A percentile compares a stretch with the other conserved stretches of the same genome.
Conservation (phyloP, 805 yeast species). For the Hanseniaspora pseudoguilliermondii region DNA sequence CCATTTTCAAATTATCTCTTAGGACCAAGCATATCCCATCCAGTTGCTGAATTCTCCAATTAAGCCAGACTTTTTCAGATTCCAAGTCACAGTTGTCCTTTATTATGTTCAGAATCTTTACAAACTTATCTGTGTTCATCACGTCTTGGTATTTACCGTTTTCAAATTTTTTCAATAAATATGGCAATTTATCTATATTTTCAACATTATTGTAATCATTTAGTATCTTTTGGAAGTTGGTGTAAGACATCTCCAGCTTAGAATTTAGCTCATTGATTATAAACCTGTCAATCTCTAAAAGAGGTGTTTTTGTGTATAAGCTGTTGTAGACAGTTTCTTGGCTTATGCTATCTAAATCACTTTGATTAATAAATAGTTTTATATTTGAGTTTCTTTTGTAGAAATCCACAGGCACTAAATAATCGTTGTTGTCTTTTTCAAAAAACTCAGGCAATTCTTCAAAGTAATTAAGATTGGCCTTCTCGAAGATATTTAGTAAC, state of each 20-base stretch:
- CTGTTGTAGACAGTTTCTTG: background rate
- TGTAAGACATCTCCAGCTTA: background rate
- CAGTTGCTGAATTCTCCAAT: constrained; percentile 45
- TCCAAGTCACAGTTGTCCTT: constrained; percentile 41
- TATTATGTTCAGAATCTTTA: constrained; percentile 21
- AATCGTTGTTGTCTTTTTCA: background rate
- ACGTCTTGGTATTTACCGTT: background rate
- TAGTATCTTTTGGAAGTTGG: constrained; percentile 1
- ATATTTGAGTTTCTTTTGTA: background rate
- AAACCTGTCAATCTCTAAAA: constrained; percentile 9
- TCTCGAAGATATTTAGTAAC: background rate
- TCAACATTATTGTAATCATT: constrained; percentile 2
- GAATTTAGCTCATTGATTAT: constrained; percentile 7
- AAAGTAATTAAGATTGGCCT: background rate
- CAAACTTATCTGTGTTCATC: background rate
- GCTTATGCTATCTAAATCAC: background rate
- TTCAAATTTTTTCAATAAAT: background rate
- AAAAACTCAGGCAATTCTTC: constrained; percentile 6
- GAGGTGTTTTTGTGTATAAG: constrained; percentile 9
- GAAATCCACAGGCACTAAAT: background rate
- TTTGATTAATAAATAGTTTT: background rate
- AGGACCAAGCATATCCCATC: constrained; percentile 32
- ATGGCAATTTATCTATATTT: background rate
- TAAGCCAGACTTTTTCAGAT: constrained; percentile 47
- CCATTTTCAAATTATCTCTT: constrained; percentile 19